phyloP scores from a whole-genome alignment of 1,284 basidiomycete species.

The Bondarzewia mesenterica region DNA sequence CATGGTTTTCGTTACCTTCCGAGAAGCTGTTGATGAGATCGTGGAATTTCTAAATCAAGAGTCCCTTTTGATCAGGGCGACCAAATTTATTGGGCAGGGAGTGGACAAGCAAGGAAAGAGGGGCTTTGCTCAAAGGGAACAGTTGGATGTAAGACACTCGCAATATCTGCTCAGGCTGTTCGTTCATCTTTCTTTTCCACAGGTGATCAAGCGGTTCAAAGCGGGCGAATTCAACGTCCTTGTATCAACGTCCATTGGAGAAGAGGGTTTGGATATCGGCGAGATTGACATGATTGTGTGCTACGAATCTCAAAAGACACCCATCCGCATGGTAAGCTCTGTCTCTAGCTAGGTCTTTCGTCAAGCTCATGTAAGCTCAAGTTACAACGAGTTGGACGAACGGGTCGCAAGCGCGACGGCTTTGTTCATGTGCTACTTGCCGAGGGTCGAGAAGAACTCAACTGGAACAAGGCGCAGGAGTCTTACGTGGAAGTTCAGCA shows the following conservation, averaged over 20 bases:
- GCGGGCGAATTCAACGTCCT: constrained; percentile 84
- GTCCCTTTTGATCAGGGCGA: constrained; percentile 67
- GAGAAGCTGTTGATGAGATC: constrained; percentile 88
- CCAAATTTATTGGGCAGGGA: constrained; percentile 88
- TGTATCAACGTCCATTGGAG: constrained; percentile 95
- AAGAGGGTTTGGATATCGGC: constrained; percentile 99
- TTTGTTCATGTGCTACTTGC: constrained; percentile 90
- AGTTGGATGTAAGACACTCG: constrained; percentile 61
- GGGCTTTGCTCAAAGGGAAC: constrained; percentile 88
- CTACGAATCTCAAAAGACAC: constrained; percentile 95
- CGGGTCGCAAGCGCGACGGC: constrained; percentile 89
- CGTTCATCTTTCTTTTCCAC: too few species aligned
- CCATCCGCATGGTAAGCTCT: constrained; percentile 83
- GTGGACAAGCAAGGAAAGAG: constrained; percentile 80
- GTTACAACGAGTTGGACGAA: constrained; percentile 95
- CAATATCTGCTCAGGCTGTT: too few species aligned
- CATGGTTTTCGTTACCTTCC: constrained; percentile 94
- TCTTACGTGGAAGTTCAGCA: constrained; percentile 88
- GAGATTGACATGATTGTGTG: constrained; percentile 97
- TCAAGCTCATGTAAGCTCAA: constrained; percentile 22
- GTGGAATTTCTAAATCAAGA: constrained; percentile 72
- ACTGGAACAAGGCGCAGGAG: constrained; percentile 86
- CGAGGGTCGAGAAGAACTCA: constrained; percentile 85
- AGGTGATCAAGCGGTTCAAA: constrained; percentile 87
- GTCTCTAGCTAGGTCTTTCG: background rate